Base-by-base conservation (phyloP, 2,329 filamentous ascomycete genomes). In the Fusarium sp. region DNA sequence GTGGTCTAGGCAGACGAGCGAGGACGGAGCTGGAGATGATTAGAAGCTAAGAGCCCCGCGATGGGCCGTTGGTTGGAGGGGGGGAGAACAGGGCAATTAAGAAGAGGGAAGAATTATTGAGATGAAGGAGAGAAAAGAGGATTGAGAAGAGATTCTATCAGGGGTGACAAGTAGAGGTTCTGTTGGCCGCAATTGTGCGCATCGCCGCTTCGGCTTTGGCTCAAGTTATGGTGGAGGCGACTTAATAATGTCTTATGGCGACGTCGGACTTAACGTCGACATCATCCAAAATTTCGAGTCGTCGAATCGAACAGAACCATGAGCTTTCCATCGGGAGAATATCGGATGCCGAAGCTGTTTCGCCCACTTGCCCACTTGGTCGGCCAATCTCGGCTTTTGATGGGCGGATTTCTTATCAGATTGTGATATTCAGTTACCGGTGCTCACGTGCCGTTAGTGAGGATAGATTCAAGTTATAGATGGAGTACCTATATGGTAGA, bases 261-360 rank as follows among this genome's bases (percentile, higher is more conserved):
- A 78, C 77, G 73, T 76, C 77, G 75, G 76, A 75, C 73, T 76
- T 71, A 74, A 66, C 69, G 73, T 74, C 79, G 77, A 79, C 78
- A 78, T 78, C 71, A 79, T 78, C 67, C 71, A 76, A 80, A 81
- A 78, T 72, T 78, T 77, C 73, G 65, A 74, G 70, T 73, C 74
- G 70, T 73, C 74, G 68, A 52, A 52, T n/a, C 10, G 48, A 52
- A 43, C 76, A 72, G 48, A 52, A 43, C 76, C 72, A 79, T 80
- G 78, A 80, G 77, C 76, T 80, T 80, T 79, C 80, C 80, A 57
- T 57, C 54, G 80, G 80, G 64, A 76, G 69, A 81, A 76, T 69
- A 27, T 75, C 79, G 78, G 80, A 65, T 68, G 37, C 65, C 57
- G 61, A 52, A 29, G 18, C 18, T 31, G 10, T 5, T 27, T 29